Evolutionary conservation across 2,329 filamentous ascomycete species (phyloP).

Genomic region (Talaromyces sp.): DNA sequence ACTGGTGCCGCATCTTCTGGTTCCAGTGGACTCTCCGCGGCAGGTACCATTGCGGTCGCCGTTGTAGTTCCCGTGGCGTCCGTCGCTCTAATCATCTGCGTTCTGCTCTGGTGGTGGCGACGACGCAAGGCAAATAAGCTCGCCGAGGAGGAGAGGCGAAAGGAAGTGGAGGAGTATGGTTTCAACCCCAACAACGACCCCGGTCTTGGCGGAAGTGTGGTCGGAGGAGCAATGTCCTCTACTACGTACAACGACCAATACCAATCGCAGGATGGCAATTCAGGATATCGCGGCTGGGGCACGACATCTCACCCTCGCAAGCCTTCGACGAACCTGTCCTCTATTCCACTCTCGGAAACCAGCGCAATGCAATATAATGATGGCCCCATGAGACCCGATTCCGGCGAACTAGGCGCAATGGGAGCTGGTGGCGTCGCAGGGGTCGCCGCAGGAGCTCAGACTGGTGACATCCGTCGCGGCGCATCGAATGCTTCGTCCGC

Average conservation of each 20-base stretch:
- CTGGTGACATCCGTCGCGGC: slow-evolving; percentile 74
- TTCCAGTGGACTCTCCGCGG: slow-evolving; percentile 37
- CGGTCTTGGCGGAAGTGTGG: slow-evolving; percentile 61
- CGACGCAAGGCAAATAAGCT: slow-evolving; percentile 81
- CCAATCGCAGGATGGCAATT: slow-evolving; percentile 34
- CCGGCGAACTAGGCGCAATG: slow-evolving; percentile 75
- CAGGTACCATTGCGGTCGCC: slow-evolving; percentile 80
- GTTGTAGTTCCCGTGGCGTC: slow-evolving; percentile 91
- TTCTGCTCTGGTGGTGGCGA: slow-evolving; percentile 80
- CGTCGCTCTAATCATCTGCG: slow-evolving; percentile 74
- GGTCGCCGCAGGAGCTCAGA: slow-evolving; percentile 61
- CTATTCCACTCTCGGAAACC: slow-evolving; percentile 68
- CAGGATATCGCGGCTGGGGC: slow-evolving; percentile 93
- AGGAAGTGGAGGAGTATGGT: slow-evolving; percentile 95
- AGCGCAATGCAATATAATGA: slow-evolving; percentile 61
- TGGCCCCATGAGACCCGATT: slow-evolving; percentile 54
- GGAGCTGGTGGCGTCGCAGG: slow-evolving; percentile 71
- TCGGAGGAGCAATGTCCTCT: slow-evolving; percentile 41
- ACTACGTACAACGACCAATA: slow-evolving; percentile 32
- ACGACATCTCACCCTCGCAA: slow-evolving; percentile 75
- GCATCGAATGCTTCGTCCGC: slow-evolving; percentile 94
- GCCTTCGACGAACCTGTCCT: slow-evolving; percentile 82
- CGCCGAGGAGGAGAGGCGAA: slow-evolving; percentile 81
- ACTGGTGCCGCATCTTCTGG: slow-evolving; percentile 15
- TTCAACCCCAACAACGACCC: slow-evolving; percentile 98